Percentiles rank a stretch among this genome's conserved stretches.
Conservation (phyloP, 139 green algal genomes). For the Volvox reticuliferus region DNA sequence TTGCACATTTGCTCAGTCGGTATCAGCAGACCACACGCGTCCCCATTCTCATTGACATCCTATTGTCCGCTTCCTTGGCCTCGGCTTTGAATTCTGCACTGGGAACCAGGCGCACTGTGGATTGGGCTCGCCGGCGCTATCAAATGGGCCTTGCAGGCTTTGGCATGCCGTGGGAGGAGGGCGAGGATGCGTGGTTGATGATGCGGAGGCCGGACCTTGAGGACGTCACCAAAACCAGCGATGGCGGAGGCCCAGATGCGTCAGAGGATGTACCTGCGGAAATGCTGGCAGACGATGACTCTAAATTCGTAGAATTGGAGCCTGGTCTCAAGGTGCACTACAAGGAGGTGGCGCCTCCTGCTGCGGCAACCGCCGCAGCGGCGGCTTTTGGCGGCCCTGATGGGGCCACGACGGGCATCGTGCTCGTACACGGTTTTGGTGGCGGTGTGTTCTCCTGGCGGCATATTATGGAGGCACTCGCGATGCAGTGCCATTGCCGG, state of each 20-base stretch:
- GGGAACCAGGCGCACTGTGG: slow-evolving; percentile 57
- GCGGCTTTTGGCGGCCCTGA: neutral
- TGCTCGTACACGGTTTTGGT: slow-evolving; percentile 88
- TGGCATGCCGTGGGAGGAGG: slow-evolving; percentile 73
- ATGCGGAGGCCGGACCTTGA: slow-evolving; percentile 58
- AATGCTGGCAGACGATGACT: slow-evolving; percentile 68
- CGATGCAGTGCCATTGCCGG: slow-evolving; percentile 62
- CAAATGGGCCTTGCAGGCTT: slow-evolving; percentile 75
- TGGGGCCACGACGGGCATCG: slow-evolving; percentile 7
- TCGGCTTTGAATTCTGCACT: too few species aligned
- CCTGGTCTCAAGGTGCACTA: slow-evolving; percentile 63
- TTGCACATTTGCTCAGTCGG: too few species aligned
- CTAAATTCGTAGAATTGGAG: slow-evolving; percentile 65
- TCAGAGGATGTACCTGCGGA: slow-evolving; percentile 62
- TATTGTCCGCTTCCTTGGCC: too few species aligned
- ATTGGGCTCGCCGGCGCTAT: slow-evolving; percentile 69
- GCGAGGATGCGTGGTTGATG: slow-evolving; percentile 51
- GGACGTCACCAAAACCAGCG: slow-evolving; percentile 46
- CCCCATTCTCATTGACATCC: too few species aligned
- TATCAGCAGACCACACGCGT: too few species aligned
- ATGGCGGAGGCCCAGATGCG: slow-evolving; percentile 24
- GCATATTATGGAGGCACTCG: slow-evolving; percentile 82
- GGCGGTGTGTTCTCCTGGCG: slow-evolving; percentile 85
- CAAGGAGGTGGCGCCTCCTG: slow-evolving; percentile 51
- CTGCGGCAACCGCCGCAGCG: neutral